Percentiles rank a stretch among this genome's conserved stretches.
Conservation (phyloP, 768 basidiomycete genomes). For the Psilocybe sp. region DNA sequence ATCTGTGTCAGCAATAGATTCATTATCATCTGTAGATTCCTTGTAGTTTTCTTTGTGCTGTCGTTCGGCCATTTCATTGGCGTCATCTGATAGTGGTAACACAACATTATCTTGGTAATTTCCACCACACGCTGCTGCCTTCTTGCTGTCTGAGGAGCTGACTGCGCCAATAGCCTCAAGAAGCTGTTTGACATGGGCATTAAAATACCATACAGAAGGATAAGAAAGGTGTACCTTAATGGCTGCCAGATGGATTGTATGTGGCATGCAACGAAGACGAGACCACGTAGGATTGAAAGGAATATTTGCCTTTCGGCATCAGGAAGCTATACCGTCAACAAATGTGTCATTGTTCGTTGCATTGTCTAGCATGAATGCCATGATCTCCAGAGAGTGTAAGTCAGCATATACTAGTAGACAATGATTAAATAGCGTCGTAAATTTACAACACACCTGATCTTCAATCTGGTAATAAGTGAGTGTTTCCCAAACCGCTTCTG, state of each 20-base stretch:
- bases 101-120: constrained; percentile 6
- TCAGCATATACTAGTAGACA: neutral
- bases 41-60: constrained; percentile 1
- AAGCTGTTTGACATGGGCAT: constrained; percentile 4
- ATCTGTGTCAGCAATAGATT: constrained; percentile 1
- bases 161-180: constrained; percentile 10
- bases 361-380: constrained; percentile 33
- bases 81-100: neutral
- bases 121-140: neutral
- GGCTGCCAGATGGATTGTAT: constrained; percentile 35
- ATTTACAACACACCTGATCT: constrained; percentile 1
- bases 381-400: constrained; percentile 18
- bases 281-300: constrained; percentile 18
- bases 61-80: neutral
- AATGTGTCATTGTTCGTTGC: constrained; percentile 35
- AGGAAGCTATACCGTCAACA: constrained; percentile 15
- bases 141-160: neutral
- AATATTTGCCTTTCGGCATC: constrained; percentile 13
- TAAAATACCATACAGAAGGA: neutral
- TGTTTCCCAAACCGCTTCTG: constrained; percentile 26
- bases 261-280: constrained; percentile 33
- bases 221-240: constrained; percentile 25
- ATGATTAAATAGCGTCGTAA: no score
- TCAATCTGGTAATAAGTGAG: constrained; percentile 18
- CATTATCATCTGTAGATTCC: neutral